phyloP scores from a whole-genome alignment of 225 moss, liverwort and hornwort genomes.

The Pseudisothecium myosuroides region DNA sequence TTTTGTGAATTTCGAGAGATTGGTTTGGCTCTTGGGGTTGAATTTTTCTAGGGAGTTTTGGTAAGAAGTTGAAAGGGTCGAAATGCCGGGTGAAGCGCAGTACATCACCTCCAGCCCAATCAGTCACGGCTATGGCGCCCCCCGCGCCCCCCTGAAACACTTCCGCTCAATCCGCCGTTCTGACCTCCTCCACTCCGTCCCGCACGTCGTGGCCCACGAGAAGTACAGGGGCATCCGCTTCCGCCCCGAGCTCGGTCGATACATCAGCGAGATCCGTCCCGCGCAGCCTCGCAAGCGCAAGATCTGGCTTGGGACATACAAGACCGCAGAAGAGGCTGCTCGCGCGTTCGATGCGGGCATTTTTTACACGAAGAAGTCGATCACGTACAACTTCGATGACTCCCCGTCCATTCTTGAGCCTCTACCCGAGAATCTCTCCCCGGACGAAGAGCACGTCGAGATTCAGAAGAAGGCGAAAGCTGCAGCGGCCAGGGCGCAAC shows the following conservation, averaged over 20 bases:
- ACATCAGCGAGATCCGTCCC: slow-evolving; percentile 35
- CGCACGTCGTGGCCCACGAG: background rate
- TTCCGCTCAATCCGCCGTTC: background rate
- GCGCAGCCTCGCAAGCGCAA: slow-evolving; percentile 40
- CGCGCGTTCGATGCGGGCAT: slow-evolving; percentile 43
- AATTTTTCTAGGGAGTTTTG: no score
- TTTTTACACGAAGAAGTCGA: slow-evolving; percentile 25
- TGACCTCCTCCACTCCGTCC: background rate
- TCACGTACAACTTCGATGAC: slow-evolving; percentile 33
- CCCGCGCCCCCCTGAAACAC: background rate
- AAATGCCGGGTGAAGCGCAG: slow-evolving; percentile 5
- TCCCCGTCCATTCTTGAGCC: slow-evolving; percentile 10
- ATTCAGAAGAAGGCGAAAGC: slow-evolving; percentile 46
- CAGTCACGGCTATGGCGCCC: background rate
- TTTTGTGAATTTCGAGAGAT: background rate
- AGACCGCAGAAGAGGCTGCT: slow-evolving; percentile 38
- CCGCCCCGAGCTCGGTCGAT: slow-evolving; percentile 25
- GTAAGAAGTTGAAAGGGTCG: background rate
- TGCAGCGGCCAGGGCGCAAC: slow-evolving; percentile 8
- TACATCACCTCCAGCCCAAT: background rate
- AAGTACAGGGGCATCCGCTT: slow-evolving; percentile 23
- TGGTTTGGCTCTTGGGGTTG: background rate
- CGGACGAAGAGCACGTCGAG: slow-evolving; percentile 27
- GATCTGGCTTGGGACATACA: slow-evolving; percentile 48
- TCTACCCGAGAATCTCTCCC: background rate